Evolutionary conservation across 106 monocot species (phyloP), one percentile per base, ranked within the genome.

Genomic region (Xerophyta viscosa): DNA sequence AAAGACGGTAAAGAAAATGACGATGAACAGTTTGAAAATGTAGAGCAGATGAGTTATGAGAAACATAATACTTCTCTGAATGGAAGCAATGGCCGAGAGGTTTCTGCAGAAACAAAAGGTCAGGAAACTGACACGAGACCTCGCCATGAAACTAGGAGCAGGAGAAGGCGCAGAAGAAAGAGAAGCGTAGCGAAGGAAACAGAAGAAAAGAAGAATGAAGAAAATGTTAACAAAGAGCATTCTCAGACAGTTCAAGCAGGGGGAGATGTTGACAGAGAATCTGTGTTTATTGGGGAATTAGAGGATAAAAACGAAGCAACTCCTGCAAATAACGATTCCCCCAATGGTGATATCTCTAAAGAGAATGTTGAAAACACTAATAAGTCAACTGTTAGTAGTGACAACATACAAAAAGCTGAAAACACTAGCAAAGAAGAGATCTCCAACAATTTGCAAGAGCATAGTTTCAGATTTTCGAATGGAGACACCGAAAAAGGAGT

Each of bases 151-250:
- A 13, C 5, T 20, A 58, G 51, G 20, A 30, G 15, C 5, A 67
- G 39, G 47, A 58, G 29, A 23, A 67, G 29, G 41, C 30, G 15
- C 18, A 37, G 58, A 59, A 39, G 41, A 51, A 47, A 22, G 5
- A 46, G 12, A 41, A 22, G 9, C 4, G 39, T 39, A 20, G 3
- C 5, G 5, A 52, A 14, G 13, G 65, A 11, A 30, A 39, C 17
- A 27, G 54, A 49, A 22, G 41, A 58, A 27, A 67, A 37, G 28
- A n/a, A 27, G 4, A 33, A 26, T 18, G 19, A 41, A 39, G 39
- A n/a, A n/a, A n/a, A n/a, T 24, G 29, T 0, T 6, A 8, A 37
- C 42, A 21, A 11, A n/a, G 31, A 9, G 21, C 20, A 36, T 48
- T 43, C 66, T 27, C 31, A 31, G 46, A 29, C 30, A 6, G 33